Evolutionary conservation across 1,139 yeast genomes (phyloP).

Genomic region (Diutina neorugosa): DNA sequence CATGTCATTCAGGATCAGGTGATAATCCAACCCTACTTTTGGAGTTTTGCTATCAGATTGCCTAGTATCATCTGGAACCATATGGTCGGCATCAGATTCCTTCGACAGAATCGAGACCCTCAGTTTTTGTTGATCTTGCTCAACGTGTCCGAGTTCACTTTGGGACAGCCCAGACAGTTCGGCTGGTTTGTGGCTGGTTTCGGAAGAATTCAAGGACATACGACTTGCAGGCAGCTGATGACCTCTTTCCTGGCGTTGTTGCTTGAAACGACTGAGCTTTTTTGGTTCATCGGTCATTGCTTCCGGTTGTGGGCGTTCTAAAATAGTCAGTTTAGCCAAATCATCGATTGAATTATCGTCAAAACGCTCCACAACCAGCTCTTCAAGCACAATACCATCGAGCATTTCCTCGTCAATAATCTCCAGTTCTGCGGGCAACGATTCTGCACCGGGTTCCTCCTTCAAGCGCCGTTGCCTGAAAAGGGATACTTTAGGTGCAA

Average conservation of each 20-base stretch:
- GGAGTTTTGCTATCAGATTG: background rate
- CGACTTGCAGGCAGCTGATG: background rate
- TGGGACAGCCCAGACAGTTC: too few species aligned
- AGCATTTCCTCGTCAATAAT: background rate
- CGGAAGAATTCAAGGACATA: too few species aligned
- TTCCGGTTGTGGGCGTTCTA: constrained; percentile 10
- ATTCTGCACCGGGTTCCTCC: background rate
- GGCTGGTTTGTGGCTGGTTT: background rate
- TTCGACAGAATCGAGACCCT: constrained; percentile 6
- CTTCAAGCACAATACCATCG: constrained; percentile 1
- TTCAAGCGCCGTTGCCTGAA: background rate
- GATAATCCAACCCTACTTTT: constrained; percentile 15
- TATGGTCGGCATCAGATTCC: background rate
- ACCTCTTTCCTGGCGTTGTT: constrained; percentile 1
- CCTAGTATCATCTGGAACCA: too few species aligned
- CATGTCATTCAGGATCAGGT: constrained; percentile 40
- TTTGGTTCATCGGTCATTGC: constrained; percentile 10
- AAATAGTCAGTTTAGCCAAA: background rate
- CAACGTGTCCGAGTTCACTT: too few species aligned
- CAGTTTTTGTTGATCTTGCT: background rate
- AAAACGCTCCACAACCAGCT: constrained; percentile 1
- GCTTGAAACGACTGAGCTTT: constrained; percentile 7
- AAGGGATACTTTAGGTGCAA: constrained; percentile 3
- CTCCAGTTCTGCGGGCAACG: background rate
- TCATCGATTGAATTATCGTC: background rate